Percentiles rank a stretch among this genome's conserved stretches.
Evolutionary conservation across 352 stramenopile species (phyloP).

Genomic region (Globisporangium megalacanthum): DNA sequence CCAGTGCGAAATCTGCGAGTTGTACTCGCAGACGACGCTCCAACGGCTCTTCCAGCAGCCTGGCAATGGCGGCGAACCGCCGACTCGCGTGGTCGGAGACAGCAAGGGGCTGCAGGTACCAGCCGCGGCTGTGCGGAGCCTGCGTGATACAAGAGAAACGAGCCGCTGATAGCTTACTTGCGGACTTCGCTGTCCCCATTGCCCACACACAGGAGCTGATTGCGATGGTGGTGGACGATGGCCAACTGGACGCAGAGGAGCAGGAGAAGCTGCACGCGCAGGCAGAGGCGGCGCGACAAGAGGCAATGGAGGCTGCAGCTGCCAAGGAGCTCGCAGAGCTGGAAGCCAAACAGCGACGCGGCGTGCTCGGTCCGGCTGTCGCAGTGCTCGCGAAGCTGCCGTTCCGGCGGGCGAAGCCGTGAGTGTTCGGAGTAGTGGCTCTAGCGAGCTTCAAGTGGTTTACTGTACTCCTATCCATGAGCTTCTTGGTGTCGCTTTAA

Average conservation of each 20-base stretch:
- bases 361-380: conserved; percentile 10
- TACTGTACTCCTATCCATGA: too few species aligned
- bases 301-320: conserved; percentile 4
- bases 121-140: neutral
- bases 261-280: conserved; percentile 22
- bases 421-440: neutral
- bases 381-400: conserved; percentile 11
- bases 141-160: neutral
- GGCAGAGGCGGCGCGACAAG: conserved; percentile 5
- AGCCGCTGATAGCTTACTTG: too few species aligned
- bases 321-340: conserved; percentile 11
- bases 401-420: conserved; percentile 1
- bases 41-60: conserved; percentile 12
- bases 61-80: conserved; percentile 12
- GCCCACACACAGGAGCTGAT: conserved; percentile 38
- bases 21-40: conserved; percentile 46
- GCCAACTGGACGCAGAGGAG: conserved; percentile 34
- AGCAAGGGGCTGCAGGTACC: conserved; percentile 50
- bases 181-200: too few species aligned
- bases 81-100: conserved; percentile 30
- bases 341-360: conserved; percentile 13
- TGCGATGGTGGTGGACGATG: conserved; percentile 35
- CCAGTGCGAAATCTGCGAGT: conserved; percentile 85
- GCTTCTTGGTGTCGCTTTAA: too few species aligned
- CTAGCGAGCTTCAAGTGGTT: neutral